Evolutionary conservation across 2,329 filamentous ascomycete genomes (phyloP), one percentile per base, ranked within the genome.

Genomic region (Nannizziopsis barbatae): DNA sequence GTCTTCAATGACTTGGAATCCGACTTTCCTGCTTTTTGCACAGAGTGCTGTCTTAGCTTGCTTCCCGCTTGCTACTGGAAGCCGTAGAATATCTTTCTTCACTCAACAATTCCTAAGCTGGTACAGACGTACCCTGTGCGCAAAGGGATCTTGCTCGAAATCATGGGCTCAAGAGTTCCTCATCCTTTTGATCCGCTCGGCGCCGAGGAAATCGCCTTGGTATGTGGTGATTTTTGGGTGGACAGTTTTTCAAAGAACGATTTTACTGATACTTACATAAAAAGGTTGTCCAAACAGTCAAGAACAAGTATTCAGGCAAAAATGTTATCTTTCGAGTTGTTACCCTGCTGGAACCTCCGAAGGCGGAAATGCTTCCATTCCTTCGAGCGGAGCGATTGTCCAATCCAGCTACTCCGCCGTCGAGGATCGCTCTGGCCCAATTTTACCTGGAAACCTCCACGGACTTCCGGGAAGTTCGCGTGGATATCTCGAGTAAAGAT

Each of bases 321-420:
- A 37, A 47, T 35, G 27, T 41, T 11, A 51, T 43, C 31, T 78
- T 77, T 54, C 68, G 73, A 2, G 68, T 72, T 47, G 71, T 76
- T 51, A 73, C 71, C 0, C 65, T 78, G 8, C 58, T 59, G 11
- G 75, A 78, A 51, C 75, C 74, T 0, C 59, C 63, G 1, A 79
- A 78, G 58, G 57, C 61, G n/a, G 60, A 66, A 12, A 66, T 77
- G 64, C 52, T 72, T 4, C 49, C 47, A 0, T 77, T 67, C 47
- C 62, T 78, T 0, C 68, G 72, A 4, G 58, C 40, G 46, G 69
- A 75, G 42, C 68, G 71, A 49, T 58, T 58, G 2, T 61, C 60
- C 0, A 47, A 58, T 3, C 33, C 42, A 15, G 10, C 50, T 9
- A 20, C 45, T 0, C 58, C 37, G 3, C 67, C 68, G 7, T 45